Conservation (phyloP, 495 filamentous ascomycete genomes). For the Xylaria palmicola region DNA sequence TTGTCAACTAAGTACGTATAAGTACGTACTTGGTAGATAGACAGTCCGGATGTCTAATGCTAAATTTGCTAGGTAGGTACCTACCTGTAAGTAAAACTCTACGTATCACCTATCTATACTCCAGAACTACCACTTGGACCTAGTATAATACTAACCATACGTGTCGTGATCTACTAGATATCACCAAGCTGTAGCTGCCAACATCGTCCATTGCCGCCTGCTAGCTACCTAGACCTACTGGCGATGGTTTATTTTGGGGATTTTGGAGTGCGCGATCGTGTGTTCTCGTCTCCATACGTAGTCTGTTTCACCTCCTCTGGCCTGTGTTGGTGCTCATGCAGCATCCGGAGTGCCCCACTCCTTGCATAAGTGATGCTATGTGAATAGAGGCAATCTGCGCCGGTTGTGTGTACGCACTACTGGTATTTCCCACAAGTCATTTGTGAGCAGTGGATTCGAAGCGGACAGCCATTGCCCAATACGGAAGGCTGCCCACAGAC, state of each 20-base stretch:
- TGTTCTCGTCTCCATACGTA: neutral
- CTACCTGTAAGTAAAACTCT: neutral
- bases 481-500: slow-evolving; percentile 11
- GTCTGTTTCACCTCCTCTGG: slow-evolving; percentile 2
- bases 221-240: too few species aligned
- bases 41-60: too few species aligned
- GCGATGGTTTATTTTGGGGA: slow-evolving; percentile 3
- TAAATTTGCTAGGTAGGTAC: neutral
- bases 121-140: too few species aligned
- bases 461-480: slow-evolving; percentile 13
- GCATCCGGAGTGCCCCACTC: neutral
- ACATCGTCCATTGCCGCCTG: neutral
- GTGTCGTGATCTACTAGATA: neutral
- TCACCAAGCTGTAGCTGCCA: neutral
- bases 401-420: too few species aligned
- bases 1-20: too few species aligned
- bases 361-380: too few species aligned
- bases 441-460: slow-evolving; percentile 4
- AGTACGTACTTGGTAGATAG: too few species aligned
- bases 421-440: too few species aligned
- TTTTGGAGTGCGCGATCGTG: slow-evolving; percentile 3
- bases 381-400: too few species aligned
- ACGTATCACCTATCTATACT: too few species aligned
- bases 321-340: slow-evolving; percentile 11
- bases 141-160: too few species aligned